Percentiles rank a stretch among this genome's conserved stretches.
phyloP scores from a whole-genome alignment of 768 basidiomycete genomes.

The Cyclocybe cylindracea region DNA sequence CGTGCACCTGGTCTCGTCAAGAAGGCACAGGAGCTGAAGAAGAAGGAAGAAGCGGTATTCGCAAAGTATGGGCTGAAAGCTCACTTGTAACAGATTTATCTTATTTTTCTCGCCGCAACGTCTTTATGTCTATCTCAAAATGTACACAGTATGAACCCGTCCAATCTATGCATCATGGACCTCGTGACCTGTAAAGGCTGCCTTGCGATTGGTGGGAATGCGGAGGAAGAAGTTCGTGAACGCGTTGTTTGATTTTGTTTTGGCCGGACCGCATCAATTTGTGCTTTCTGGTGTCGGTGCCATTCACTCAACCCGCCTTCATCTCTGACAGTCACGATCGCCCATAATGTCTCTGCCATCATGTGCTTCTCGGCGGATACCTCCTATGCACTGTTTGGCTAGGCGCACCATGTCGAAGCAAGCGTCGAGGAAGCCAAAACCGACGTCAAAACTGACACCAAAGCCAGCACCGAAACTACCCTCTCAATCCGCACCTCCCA shows the following conservation, averaged over 20 bases:
- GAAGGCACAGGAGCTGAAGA: constrained; percentile 53
- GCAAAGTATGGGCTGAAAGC: constrained; percentile 62
- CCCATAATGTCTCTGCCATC: constrained; percentile 18
- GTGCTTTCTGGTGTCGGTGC: constrained; percentile 7
- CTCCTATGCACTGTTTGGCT: constrained; percentile 8
- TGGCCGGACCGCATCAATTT: background rate
- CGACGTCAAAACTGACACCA: background rate
- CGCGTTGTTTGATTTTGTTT: constrained; percentile 9
- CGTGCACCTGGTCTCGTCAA: constrained; percentile 64
- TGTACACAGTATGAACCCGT: background rate
- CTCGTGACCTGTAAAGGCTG: background rate
- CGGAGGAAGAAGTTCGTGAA: background rate
- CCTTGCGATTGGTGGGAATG: background rate
- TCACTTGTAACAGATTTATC: constrained; percentile 21
- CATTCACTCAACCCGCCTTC: background rate
- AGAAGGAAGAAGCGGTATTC: constrained; percentile 62
- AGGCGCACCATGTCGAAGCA: constrained; percentile 9
- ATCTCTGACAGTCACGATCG: background rate
- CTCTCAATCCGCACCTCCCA: constrained; percentile 15
- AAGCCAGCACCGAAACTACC: background rate
- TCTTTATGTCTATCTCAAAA: background rate
- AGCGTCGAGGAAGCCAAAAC: background rate
- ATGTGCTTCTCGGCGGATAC: constrained; percentile 13
- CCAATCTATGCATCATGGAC: background rate
- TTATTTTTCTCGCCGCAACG: background rate